Conservation (phyloP, 2,329 filamentous ascomycete species). For the Saccharata proteae region DNA sequence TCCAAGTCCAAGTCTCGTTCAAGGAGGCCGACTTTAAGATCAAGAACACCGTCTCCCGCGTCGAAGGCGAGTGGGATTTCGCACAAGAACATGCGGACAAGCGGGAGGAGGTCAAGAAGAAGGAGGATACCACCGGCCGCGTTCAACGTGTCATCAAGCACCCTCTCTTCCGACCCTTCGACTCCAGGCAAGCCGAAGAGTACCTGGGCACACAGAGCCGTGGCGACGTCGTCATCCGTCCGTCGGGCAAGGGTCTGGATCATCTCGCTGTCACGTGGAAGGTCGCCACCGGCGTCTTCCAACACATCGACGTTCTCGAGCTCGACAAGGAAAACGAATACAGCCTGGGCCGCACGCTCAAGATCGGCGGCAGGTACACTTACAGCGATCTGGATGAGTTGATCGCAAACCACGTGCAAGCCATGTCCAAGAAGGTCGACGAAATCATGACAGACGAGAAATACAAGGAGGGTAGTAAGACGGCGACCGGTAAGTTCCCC, state of each 20-base stretch:
- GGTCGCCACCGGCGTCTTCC: constrained; percentile 88
- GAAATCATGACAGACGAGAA: constrained; percentile 94
- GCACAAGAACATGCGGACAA: constrained; percentile 68
- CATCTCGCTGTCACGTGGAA: constrained; percentile 98
- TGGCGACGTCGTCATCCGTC: constrained; percentile 88
- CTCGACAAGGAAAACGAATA: constrained; percentile 96
- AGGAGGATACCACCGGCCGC: constrained; percentile 72
- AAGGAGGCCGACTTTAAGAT: constrained; percentile 70
- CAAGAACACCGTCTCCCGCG: constrained; percentile 56
- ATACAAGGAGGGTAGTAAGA: constrained; percentile 69
- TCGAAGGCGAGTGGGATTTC: constrained; percentile 78
- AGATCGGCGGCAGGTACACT: constrained; percentile 76
- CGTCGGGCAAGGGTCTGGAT: constrained; percentile 88
- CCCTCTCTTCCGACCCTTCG: constrained; percentile 88
- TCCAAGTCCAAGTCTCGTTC: constrained; percentile 72
- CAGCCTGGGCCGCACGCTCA: constrained; percentile 73
- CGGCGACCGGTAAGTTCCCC: constrained; percentile 64
- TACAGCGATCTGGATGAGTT: constrained; percentile 95
- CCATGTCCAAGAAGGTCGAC: constrained; percentile 94
- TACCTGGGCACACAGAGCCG: constrained; percentile 75
- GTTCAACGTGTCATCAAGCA: constrained; percentile 95
- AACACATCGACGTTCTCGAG: constrained; percentile 95
- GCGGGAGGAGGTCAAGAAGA: constrained; percentile 66
- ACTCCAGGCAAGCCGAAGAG: constrained; percentile 82
- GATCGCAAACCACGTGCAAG: constrained; percentile 93